Percentiles rank a stretch among this genome's conserved stretches.
These are phyloP conservation scores for Globisporangium cystogenes DNA, from an alignment of 352 stramenopile genomes.

Conservation along the genomic window DNA sequence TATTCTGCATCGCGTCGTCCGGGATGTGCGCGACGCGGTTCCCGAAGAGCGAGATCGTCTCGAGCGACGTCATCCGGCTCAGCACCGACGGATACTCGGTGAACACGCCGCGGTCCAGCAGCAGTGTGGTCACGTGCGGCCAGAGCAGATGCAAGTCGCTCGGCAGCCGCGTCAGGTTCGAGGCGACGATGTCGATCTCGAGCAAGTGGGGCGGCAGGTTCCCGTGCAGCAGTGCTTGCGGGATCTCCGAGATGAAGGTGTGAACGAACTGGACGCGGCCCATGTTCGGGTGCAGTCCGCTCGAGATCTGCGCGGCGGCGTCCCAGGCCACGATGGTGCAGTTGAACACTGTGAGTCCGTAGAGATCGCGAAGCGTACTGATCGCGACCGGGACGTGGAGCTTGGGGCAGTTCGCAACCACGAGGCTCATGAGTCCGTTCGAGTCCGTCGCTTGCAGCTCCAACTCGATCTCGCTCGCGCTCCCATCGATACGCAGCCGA, in stretches of 20 bases:
- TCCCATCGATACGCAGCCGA: constrained; percentile 7
- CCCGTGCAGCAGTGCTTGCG: constrained; percentile 2
- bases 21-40: constrained; percentile 1
- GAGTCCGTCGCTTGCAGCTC: constrained; percentile 1
- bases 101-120: constrained; percentile 13
- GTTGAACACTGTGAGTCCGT: constrained; percentile 18
- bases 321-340: constrained; percentile 11
- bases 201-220: constrained; percentile 7
- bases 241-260: constrained; percentile 10
- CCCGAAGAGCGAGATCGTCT: constrained; percentile 12
- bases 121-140: constrained; percentile 10
- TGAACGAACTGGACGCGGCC: constrained; percentile 12
- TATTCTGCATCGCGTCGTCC: neutral
- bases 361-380: constrained; percentile 8
- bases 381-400: constrained; percentile 11
- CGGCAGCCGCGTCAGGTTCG: constrained; percentile 13
- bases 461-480: neutral
- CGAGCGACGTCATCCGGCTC: constrained; percentile 4
- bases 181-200: constrained; percentile 17
- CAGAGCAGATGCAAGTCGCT: constrained; percentile 8
- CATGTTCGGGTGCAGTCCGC: constrained; percentile 1
- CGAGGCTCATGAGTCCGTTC: constrained; percentile 9
- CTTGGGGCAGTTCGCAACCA: constrained; percentile 13
- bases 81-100: constrained; percentile 4
- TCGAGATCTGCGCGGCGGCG: constrained; percentile 3